A percentile compares a stretch with the other conserved stretches of the same genome.
phyloP scores from a whole-genome alignment of 768 basidiomycete species.

The Russula abietina region DNA sequence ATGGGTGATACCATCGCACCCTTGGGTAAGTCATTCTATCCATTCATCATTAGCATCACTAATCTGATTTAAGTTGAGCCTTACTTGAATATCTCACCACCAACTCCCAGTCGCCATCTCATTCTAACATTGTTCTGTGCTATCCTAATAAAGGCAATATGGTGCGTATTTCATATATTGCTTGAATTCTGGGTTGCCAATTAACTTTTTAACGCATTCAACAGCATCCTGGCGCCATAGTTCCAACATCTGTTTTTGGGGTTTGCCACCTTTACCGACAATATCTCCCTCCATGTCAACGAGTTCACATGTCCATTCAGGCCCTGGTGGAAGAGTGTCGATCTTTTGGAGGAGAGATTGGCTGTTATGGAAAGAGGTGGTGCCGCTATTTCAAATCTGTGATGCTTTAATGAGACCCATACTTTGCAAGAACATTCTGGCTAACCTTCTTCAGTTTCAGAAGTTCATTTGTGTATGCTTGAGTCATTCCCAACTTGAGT shows the following conservation, averaged over 20 bases:
- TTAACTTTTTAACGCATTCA: not conserved
- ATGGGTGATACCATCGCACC: not conserved
- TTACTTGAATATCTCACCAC: not conserved
- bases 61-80: not conserved
- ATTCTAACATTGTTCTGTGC: not conserved
- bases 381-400: no score
- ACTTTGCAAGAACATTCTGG: no score
- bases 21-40: not conserved
- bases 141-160: not conserved
- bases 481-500: no score
- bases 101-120: not conserved
- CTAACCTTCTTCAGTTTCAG: no score
- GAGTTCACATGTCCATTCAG: not conserved
- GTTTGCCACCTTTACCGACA: not conserved
- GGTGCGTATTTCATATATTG: no score
- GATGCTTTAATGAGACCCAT: no score
- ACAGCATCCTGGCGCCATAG: not conserved
- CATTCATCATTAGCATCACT: not conserved
- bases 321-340: not conserved
- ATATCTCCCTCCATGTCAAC: not conserved
- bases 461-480: no score
- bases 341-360: no score
- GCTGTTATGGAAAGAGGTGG: no score
- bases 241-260: not conserved
- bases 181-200: no score